Evolutionary conservation across 1,284 basidiomycete genomes (phyloP).

Genomic region (Cryptococcus sp.): DNA sequence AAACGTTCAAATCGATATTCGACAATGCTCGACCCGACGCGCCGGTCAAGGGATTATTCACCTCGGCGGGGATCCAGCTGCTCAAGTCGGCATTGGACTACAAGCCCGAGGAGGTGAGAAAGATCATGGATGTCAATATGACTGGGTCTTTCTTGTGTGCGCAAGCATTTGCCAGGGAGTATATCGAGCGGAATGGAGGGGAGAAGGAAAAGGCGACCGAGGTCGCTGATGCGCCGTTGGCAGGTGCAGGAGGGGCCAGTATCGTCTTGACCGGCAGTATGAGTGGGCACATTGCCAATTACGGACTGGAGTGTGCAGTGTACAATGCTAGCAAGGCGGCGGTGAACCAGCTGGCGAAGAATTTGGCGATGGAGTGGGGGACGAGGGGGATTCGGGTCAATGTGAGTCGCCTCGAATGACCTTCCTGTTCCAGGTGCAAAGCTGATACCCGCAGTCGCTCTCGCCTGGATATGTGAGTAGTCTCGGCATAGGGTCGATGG

Average conservation of each 20-base stretch:
- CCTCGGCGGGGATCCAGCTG: conserved; percentile 70
- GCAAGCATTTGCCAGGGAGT: conserved; percentile 24
- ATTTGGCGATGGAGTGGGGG: conserved; percentile 77
- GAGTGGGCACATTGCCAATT: conserved; percentile 76
- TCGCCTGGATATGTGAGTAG: conserved; percentile 29
- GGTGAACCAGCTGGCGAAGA: conserved; percentile 47
- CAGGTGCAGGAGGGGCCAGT: conserved; percentile 63
- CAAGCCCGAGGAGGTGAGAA: conserved; percentile 62
- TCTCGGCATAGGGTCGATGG: neutral
- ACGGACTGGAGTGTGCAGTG: conserved; percentile 43
- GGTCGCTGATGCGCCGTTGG: neutral
- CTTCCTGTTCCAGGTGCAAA: conserved; percentile 1
- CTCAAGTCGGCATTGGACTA: conserved; percentile 63
- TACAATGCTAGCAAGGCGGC: conserved; percentile 33
- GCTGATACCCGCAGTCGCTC: conserved; percentile 14
- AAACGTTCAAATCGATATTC: conserved; percentile 56
- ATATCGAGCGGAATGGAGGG: conserved; percentile 10
- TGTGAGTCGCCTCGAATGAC: conserved; percentile 16
- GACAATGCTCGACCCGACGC: conserved; percentile 50
- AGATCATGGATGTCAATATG: conserved; percentile 68
- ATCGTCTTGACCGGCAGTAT: conserved; percentile 80
- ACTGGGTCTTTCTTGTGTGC: conserved; percentile 23
- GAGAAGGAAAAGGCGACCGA: neutral
- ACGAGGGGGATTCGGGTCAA: conserved; percentile 60
- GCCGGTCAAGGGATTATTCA: conserved; percentile 49